These are phyloP conservation scores for Anthoceros angustus DNA, from an alignment of 225 moss, liverwort and hornwort genomes.

Conservation along the genomic window DNA sequence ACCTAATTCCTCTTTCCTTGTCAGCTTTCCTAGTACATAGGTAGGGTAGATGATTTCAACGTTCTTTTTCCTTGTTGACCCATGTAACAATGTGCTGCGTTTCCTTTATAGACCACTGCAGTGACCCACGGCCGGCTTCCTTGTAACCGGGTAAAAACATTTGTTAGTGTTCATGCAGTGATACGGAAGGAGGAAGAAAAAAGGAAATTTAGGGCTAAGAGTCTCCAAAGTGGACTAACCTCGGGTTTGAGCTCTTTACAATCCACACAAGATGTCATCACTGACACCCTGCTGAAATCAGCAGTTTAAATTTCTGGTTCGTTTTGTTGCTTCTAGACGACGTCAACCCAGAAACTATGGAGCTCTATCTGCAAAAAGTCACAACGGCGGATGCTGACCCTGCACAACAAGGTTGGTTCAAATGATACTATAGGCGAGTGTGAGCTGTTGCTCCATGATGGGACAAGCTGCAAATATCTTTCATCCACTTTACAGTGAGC, in stretches of 20 bases:
- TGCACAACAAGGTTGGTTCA: neutral
- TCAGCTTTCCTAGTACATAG: neutral
- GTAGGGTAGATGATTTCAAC: neutral
- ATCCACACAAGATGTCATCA: no score
- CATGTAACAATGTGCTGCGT: no score
- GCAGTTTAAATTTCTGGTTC: neutral
- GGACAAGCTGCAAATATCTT: no score
- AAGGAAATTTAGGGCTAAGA: neutral
- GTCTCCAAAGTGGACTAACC: neutral
- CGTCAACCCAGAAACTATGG: slow-evolving; percentile 1
- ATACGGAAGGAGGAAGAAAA: slow-evolving; percentile 1
- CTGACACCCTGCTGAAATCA: no score
- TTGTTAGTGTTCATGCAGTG: neutral
- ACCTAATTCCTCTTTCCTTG: neutral
- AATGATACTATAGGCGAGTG: no score
- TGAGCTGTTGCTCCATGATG: no score
- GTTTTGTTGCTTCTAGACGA: neutral
- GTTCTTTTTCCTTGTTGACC: neutral
- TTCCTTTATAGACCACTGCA: no score
- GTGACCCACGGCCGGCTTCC: no score
- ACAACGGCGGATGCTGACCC: neutral
- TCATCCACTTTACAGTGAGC: no score
- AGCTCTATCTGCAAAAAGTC: neutral
- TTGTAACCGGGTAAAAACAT: neutral
- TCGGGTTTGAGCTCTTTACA: neutral